phyloP scores from a whole-genome alignment of 192 early-diverging fungal species.

The Entophlyctis helioformis region DNA sequence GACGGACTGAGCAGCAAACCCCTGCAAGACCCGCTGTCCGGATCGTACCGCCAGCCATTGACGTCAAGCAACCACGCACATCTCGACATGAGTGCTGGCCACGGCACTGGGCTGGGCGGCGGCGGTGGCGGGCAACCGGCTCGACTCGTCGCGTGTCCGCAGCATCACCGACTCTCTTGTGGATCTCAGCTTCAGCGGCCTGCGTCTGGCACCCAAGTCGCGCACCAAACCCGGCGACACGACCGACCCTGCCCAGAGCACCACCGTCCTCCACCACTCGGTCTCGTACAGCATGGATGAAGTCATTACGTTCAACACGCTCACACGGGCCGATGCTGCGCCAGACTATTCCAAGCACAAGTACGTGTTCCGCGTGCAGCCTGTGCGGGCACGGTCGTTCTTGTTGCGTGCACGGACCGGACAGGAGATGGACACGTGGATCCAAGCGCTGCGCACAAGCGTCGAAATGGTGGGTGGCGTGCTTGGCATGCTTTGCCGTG shows the following conservation, averaged over 20 bases:
- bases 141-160: not conserved
- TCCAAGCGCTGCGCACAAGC: not conserved
- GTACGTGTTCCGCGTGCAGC: conserved; percentile 8
- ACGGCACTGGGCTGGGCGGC: too few relatives aligned
- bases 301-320: not conserved
- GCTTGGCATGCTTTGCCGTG: too few relatives aligned
- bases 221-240: not conserved
- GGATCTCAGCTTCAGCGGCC: too few relatives aligned
- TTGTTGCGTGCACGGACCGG: not conserved
- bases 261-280: not conserved
- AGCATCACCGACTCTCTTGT: not conserved
- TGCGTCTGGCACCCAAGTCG: too few relatives aligned
- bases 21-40: too few relatives aligned
- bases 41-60: too few relatives aligned
- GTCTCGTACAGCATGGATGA: not conserved
- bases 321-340: not conserved
- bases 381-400: not conserved
- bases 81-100: too few relatives aligned
- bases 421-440: not conserved
- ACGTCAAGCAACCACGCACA: too few relatives aligned
- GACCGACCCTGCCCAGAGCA: not conserved
- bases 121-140: too few relatives aligned
- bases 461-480: too few relatives aligned
- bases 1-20: too few relatives aligned
- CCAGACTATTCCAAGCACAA: conserved; percentile 11